Base-by-base conservation (phyloP, 2,329 filamentous ascomycete species). In the Hysterium pulicare region DNA sequence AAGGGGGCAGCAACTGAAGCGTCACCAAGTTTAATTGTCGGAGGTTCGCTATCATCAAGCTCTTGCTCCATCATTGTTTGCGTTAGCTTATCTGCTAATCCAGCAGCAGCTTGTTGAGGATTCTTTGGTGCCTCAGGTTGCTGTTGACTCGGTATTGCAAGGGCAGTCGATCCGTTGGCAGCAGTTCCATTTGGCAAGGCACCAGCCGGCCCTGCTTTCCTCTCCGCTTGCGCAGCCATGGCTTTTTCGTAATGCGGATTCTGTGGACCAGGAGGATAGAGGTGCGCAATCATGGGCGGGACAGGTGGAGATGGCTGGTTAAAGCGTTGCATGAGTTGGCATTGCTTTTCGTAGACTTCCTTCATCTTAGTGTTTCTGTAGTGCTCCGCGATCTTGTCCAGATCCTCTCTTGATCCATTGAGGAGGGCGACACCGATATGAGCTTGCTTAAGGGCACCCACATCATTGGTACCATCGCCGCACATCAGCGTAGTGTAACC, bases 401-500 rank as follows among this genome's bases (percentile, higher is more conserved):
- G 78, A 64, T 97, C 93, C 17, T 97, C 87, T 53, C 83, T 85
- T 1, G 90, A 94, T 49, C 93, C 93, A 68, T 98, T 98, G 54
- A 98, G 81, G 38, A 98, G 82, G 17, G 93, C 93, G 49, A 98
- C 87, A 69, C 93, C 93, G 50, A 98, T 90, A 63, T 98, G 93
- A 31, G 93, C 93, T 71, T 98, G 93, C 76, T 98, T 98, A 61
- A 98, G 75, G 33, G 93, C 93, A 51, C 93, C 93, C 42, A 98
- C 93, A 62, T 98, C 93, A 67, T 98, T 98, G 42, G 93, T 98
- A 50, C 93, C 93, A 61, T 98, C 93, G 68, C 93, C 93, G 57
- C 90, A 94, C 93, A 98, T 98, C 49, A 98, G 79, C 22, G 93
- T 98, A 47, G 93, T 96, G 73, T 98, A 98, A 38, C 93, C 93